Evolutionary conservation across 768 basidiomycete genomes (phyloP).

Genomic region (Postia placenta): DNA sequence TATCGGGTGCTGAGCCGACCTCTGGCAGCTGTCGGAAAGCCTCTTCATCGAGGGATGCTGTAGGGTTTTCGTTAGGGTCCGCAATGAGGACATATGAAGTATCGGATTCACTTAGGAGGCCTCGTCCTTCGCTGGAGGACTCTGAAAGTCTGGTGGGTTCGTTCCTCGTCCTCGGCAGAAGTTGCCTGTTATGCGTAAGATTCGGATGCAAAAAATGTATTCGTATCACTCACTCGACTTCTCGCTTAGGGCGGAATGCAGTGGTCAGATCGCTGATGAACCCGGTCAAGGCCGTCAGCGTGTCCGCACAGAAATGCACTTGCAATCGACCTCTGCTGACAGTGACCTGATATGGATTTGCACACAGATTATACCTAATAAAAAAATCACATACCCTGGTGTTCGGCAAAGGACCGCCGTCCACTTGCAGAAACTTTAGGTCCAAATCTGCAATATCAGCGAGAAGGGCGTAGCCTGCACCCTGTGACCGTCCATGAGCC

Average conservation of each 20-base stretch:
- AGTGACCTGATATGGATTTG: conserved; percentile 50
- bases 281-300: conserved; percentile 49
- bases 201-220: neutral
- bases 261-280: conserved; percentile 48
- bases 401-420: conserved; percentile 17
- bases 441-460: conserved; percentile 51
- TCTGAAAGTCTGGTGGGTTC: conserved; percentile 14
- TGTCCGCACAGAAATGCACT: conserved; percentile 76
- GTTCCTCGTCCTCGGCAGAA: conserved; percentile 10
- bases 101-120: conserved; percentile 22
- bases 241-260: conserved; percentile 32
- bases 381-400: conserved; percentile 22
- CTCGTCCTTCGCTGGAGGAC: conserved; percentile 5
- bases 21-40: conserved; percentile 75
- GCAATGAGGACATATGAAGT: neutral
- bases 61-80: too few relatives aligned
- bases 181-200: neutral
- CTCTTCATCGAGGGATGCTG: conserved; percentile 75
- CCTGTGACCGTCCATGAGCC: conserved; percentile 30
- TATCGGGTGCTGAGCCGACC: conserved; percentile 74
- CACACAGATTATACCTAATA: neutral
- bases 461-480: conserved; percentile 63
- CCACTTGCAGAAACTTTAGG: conserved; percentile 32
- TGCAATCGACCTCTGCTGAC: conserved; percentile 47
- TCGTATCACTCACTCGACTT: conserved; percentile 15